A percentile compares a stretch with the other conserved stretches of the same genome.
phyloP scores from a whole-genome alignment of 1,284 basidiomycete species.

The Apiotrichum siamense region DNA sequence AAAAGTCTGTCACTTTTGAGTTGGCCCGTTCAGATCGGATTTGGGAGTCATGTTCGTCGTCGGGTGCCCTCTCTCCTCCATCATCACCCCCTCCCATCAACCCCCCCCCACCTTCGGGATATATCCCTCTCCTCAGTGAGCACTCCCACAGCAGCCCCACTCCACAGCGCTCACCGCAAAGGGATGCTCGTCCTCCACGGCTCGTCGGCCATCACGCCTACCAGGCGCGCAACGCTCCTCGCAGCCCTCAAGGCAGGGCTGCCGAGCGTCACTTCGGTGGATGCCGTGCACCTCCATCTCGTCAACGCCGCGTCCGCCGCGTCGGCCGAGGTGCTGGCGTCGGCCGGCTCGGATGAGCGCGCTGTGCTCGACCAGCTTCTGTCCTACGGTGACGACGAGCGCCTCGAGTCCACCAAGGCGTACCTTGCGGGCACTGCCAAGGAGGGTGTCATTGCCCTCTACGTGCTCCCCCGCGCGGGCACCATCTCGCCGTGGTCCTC shows the following conservation, averaged over 20 bases:
- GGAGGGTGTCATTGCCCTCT: conserved; percentile 54
- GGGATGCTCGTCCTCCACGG: conserved; percentile 56
- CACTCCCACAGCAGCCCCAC: background rate
- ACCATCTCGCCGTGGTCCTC: conserved; percentile 93
- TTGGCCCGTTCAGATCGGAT: too few relatives aligned
- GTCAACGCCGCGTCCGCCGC: conserved; percentile 58
- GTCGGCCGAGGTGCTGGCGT: conserved; percentile 53
- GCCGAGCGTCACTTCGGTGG: conserved; percentile 61
- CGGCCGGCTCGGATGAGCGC: conserved; percentile 52
- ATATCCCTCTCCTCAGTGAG: conserved; percentile 1
- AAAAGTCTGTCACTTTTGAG: too few relatives aligned
- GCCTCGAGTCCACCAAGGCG: conserved; percentile 33
- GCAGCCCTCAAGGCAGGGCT: conserved; percentile 56
- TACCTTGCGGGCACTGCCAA: conserved; percentile 26
- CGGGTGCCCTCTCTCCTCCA: background rate
- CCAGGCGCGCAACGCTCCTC: conserved; percentile 65
- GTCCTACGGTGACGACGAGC: conserved; percentile 72
- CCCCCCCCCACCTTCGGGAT: background rate
- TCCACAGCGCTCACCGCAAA: background rate
- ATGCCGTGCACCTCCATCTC: conserved; percentile 82
- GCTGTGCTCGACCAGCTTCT: conserved; percentile 68
- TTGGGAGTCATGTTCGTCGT: too few relatives aligned
- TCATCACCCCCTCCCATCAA: background rate
- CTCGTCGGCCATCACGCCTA: conserved; percentile 63
- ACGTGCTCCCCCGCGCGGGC: conserved; percentile 70